phyloP scores from a whole-genome alignment of 257 asterid genomes.

The Jacaranda mimosifolia region DNA sequence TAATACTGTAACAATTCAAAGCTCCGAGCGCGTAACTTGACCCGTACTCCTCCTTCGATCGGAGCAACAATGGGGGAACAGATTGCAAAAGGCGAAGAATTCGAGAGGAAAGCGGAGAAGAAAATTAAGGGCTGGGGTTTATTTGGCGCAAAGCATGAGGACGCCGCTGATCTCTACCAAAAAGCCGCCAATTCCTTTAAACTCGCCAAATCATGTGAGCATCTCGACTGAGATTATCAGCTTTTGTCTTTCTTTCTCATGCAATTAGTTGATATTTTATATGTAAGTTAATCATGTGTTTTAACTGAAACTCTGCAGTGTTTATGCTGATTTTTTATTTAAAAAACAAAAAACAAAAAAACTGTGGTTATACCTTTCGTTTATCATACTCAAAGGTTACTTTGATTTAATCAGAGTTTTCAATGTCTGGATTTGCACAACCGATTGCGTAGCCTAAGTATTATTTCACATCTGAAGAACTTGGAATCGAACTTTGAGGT shows the following conservation, averaged over 20 bases:
- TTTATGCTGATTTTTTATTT: background rate
- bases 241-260: background rate
- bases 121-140: slow-evolving; percentile 50
- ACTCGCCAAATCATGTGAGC: slow-evolving; percentile 57
- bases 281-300: slow-evolving; percentile 11
- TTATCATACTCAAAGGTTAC: slow-evolving; percentile 19
- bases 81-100: slow-evolving; percentile 45
- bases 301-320: slow-evolving; percentile 4
- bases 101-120: slow-evolving; percentile 57
- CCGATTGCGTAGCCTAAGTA: slow-evolving; percentile 9
- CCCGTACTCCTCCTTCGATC: slow-evolving; percentile 28
- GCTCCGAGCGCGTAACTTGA: slow-evolving; percentile 22
- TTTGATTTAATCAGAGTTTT: background rate
- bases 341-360: too few relatives aligned
- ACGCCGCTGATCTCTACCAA: slow-evolving; percentile 54
- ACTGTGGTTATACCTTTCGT: background rate
- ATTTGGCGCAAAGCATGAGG: slow-evolving; percentile 53
- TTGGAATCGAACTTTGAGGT: slow-evolving; percentile 18
- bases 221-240: background rate
- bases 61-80: slow-evolving; percentile 36
- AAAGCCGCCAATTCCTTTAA: slow-evolving; percentile 54
- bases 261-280: background rate
- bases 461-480: slow-evolving; percentile 10
- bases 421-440: background rate
- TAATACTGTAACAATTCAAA: slow-evolving; percentile 2